These are phyloP conservation scores for Suhomyces sp. DNA, from an alignment of 805 yeast species.

Conservation along the genomic window DNA sequence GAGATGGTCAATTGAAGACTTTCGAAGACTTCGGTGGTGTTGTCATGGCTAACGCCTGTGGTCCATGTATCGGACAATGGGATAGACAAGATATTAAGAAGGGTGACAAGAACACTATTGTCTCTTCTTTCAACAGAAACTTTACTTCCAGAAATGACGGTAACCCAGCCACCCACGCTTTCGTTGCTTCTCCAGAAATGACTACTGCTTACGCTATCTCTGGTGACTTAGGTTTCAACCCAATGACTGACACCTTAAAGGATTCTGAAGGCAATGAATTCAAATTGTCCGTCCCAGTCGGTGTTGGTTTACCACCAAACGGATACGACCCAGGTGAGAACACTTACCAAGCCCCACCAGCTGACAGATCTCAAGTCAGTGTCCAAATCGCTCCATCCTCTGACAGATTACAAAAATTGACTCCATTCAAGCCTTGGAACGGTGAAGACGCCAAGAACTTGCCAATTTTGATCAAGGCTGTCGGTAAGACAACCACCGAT, in stretches of 20 bases:
- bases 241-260: slow-evolving; percentile 84
- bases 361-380: slow-evolving; percentile 68
- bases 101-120: slow-evolving; percentile 95
- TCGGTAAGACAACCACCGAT: slow-evolving; percentile 98
- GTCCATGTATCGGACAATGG: slow-evolving; percentile 99
- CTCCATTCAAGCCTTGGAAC: slow-evolving; percentile 95
- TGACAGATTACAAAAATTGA: slow-evolving; percentile 92
- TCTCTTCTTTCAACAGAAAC: slow-evolving; percentile 96
- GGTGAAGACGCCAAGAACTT: slow-evolving; percentile 87
- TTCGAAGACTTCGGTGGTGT: slow-evolving; percentile 87
- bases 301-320: slow-evolving; percentile 83
- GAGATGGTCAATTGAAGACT: slow-evolving; percentile 84
- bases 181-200: slow-evolving; percentile 95
- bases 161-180: slow-evolving; percentile 96
- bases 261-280: slow-evolving; percentile 89
- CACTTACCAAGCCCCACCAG: slow-evolving; percentile 97
- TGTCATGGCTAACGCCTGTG: slow-evolving; percentile 96
- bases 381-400: slow-evolving; percentile 85
- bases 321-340: slow-evolving; percentile 94
- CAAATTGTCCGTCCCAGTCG: slow-evolving; percentile 81
- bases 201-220: slow-evolving; percentile 94
- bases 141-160: slow-evolving; percentile 98
- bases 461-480: slow-evolving; percentile 94
- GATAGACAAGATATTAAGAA: slow-evolving; percentile 90
- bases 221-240: slow-evolving; percentile 96